Percentiles rank a stretch among this genome's conserved stretches.
phyloP scores from a whole-genome alignment of 306 rosid species.

The Rosa persica region DNA sequence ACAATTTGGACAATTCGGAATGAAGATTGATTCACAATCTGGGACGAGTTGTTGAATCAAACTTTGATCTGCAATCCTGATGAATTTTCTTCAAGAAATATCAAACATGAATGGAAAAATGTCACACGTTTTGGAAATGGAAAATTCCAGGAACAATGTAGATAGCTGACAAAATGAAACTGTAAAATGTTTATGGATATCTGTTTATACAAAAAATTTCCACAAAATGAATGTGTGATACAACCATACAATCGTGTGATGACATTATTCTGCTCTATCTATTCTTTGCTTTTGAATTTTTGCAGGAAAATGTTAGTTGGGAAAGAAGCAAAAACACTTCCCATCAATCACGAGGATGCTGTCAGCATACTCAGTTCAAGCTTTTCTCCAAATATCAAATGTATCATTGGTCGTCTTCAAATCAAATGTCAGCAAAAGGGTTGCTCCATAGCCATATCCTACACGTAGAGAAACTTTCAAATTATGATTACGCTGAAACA shows the following conservation, averaged over 20 bases:
- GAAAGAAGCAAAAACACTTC: not conserved
- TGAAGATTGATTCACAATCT: not conserved
- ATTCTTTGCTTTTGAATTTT: not conserved
- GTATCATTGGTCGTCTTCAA: not conserved
- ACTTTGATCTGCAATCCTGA: not conserved
- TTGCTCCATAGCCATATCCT: conserved; percentile 11
- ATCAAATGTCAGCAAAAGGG: not conserved
- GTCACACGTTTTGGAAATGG: not conserved
- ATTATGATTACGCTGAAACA: not conserved
- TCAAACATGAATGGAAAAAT: not conserved
- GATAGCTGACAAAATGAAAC: not conserved
- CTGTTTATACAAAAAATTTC: not conserved
- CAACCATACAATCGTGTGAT: not conserved
- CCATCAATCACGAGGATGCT: not conserved
- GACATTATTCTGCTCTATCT: not conserved
- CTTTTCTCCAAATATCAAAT: not conserved
- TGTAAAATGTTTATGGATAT: not conserved
- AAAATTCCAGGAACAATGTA: not conserved
- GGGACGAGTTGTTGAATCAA: not conserved
- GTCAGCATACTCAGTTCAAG: not conserved
- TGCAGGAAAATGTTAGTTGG: not conserved
- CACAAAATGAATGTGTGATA: not conserved
- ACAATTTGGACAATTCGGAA: not conserved
- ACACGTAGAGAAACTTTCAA: not conserved
- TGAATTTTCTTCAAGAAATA: not conserved